Evolutionary conservation across 1,284 basidiomycete species (phyloP), one percentile per base, ranked within the genome.

Genomic region (Vanrija sp.): DNA sequence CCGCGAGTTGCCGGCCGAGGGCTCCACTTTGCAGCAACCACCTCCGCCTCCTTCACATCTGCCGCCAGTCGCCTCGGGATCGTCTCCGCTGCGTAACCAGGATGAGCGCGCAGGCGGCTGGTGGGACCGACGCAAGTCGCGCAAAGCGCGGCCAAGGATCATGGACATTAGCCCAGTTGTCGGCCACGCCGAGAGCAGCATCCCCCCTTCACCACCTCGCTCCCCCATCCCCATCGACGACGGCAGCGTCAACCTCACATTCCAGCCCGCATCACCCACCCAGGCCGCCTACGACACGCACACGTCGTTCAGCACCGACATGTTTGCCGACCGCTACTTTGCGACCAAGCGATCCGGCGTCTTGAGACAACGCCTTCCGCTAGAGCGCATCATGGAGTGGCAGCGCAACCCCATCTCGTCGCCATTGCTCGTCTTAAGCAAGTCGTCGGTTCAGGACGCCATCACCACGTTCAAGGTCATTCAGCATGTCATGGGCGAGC

Each of bases 401-500:
- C 90, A 94, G 72, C 89, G 87, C 82, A 63, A 78, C 0, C 83
- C 87, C 3, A 79, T 94, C 45, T 78, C 80, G 3, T 81, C 85
- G 0, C 89, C 91, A 1, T 78, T 95, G 15, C 81, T 94, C 10
- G 80, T 85, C 8, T 72, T 90, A 15, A 83, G 84, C 50, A 83
- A 85, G 19, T 23, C 58, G 3, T 66, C 78, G 0, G 76, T 89
- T 19, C 83, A 84, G 60, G 87, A 93, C 61, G 88, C 89, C 0
- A 80, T 92, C 50, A 85, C 83, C 63, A 81, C 85, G 4, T 96
- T 95, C 81, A 90, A 88, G 67, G 84, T 91, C 35, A 84, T 94
- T 44, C 90, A 94, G 69, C 85, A 85, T 52, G 84, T 93, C 51
- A 95, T 94, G 89, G 90, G 90, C 36, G 92, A 95, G 67, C 81